Base-by-base conservation (phyloP, 2,329 filamentous ascomycete species). In the Pseudocercospora ulei region DNA sequence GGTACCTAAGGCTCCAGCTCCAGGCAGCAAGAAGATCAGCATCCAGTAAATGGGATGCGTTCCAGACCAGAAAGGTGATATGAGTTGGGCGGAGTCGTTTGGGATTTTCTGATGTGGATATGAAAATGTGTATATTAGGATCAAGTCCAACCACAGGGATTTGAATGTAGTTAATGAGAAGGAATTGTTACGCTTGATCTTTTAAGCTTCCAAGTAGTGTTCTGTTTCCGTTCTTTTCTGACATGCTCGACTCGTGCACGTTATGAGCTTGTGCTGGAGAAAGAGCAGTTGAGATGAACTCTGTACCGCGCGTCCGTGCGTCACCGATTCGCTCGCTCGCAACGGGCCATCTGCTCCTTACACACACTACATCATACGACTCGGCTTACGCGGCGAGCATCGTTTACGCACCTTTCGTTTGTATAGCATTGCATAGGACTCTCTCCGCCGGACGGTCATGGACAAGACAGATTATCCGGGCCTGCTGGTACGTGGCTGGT, bases 401-500 rank as follows among this genome's bases (percentile, higher is more conserved):
- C 24, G 34, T 27, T 36, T 36, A 24, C 34, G 23, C 22, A 20
- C 23, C 36, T 39, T 39, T 39, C 41, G 30, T 33, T 33, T 31
- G 37, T 37, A 33, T 26, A 39, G 25, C 18, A 20, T 43, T 43
- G 22, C 34, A 12, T 33, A 33, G 18, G 18, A 22, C 7, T 20
- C n/a, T 23, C 11, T 16, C 17, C 7, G 3, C 9, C 11, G 18
- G 7, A 23, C 30, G 23, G 29, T 11, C 27, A 73, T 88, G 58
- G 79, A 82, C 61, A 77, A 86, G 65, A 73, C 82, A 64, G 88
- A 95, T 65, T 96, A 96, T 71, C 86, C 88, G 63, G 80, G 78
- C 54, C 80, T 96, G 75, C 79, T 94, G 79, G 88, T 95, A 72
- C 71, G 81, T 13, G 11, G 18, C 30, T 30, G 37, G 17, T 30